phyloP scores from a whole-genome alignment of 768 basidiomycete genomes.

The Boletus vermiculosoides region DNA sequence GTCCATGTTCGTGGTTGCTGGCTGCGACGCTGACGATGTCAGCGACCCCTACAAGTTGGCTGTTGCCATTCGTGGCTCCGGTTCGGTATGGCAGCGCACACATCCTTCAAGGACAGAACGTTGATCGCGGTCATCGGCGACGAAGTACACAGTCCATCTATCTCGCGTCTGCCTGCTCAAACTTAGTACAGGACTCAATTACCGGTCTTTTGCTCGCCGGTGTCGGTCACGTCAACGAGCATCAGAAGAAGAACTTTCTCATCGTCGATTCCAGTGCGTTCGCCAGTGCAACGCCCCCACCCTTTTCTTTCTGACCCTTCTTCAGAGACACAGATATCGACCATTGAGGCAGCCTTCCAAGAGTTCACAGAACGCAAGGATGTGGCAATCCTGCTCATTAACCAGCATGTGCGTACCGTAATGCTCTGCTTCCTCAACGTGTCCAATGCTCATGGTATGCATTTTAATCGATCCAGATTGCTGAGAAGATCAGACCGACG shows the following conservation, averaged over 20 bases:
- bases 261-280: conserved; percentile 90
- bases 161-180: conserved; percentile 9
- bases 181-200: conserved; percentile 77
- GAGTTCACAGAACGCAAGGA: conserved; percentile 95
- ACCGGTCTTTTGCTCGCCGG: conserved; percentile 95
- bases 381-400: conserved; percentile 94
- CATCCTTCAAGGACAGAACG: conserved; percentile 76
- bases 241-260: conserved; percentile 97
- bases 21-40: background rate
- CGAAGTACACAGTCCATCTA: conserved; percentile 56
- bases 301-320: conserved; percentile 10
- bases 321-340: conserved; percentile 85
- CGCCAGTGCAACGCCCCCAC: background rate
- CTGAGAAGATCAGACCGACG: conserved; percentile 93
- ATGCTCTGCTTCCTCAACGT: conserved; percentile 1
- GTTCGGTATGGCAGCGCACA: conserved; percentile 45
- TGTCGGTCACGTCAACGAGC: conserved; percentile 85
- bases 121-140: conserved; percentile 96
- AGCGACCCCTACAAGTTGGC: background rate
- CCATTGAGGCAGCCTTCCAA: conserved; percentile 89
- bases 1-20: conserved; percentile 43
- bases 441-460: conserved; percentile 10
- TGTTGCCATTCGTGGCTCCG: conserved; percentile 18
- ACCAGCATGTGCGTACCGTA: conserved; percentile 80
- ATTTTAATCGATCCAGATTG: conserved; percentile 56